Base-by-base conservation (phyloP, 768 basidiomycete genomes). In the Agrocybe pediades region DNA sequence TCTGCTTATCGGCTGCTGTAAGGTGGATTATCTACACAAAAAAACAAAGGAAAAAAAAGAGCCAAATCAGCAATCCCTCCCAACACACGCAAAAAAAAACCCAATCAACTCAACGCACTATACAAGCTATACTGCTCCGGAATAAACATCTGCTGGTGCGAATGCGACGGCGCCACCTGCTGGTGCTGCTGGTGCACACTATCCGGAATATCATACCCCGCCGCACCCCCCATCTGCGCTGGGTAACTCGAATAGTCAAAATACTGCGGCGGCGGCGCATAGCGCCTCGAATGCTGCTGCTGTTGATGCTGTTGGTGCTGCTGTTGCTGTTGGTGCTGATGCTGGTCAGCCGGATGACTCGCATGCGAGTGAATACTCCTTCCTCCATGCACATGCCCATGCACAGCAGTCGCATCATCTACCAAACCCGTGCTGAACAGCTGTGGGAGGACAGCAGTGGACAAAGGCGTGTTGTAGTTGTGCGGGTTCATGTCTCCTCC, bases 401-500 rank as follows among this genome's bases (percentile, higher is more conserved):
- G 33, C 33, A 36, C n/a, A n/a, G 33, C n/a, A n/a, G 4, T 3
- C 36, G 17, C 77, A 36, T 82, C 81, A 55, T 84, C 85, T 2
- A 81, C 75, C 43, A 89, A 69, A 0, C 87, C 88, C 3, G 88
- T 88, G 69, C 86, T 89, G 64, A 88, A 90, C 60, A 86, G 72
- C 57, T 88, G 87, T 0, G 88, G 86, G 40, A 90, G 76, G 21
- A 87, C 86, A 0, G 87, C 85, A 16, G 88, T 90, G 19, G 88
- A 86, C 40, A 90, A 62, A 41, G 80, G 74, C 6, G 75, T 75
- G 20, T 76, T 64, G 61, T 77, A 76, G 49, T 68, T 62, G 47
- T 64, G 64, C 11, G 67, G 48, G 54, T 71, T 62, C 49, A 69
- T 51, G 44, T 55, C 56, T 43, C 51, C 54, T 9, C 39, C 53